These are phyloP conservation scores for Austroboletus niveus DNA, from an alignment of 1,284 basidiomycete genomes.

Conservation along the genomic window DNA sequence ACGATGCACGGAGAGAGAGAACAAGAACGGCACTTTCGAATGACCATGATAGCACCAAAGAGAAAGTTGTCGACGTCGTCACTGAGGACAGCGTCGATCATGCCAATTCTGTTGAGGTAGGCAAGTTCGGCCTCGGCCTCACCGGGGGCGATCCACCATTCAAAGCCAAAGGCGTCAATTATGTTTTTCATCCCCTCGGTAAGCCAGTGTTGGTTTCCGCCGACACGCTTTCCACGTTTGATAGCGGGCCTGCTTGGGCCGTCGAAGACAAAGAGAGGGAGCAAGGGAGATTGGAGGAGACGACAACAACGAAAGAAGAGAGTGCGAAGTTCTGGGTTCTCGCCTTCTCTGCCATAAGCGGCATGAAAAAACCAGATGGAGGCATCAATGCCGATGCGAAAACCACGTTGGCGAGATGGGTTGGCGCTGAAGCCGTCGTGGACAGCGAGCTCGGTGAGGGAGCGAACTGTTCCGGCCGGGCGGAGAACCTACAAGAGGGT, in stretches of 20 bases:
- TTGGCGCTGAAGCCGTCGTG: slow-evolving; percentile 70
- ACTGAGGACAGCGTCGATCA: slow-evolving; percentile 88
- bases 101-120: slow-evolving; percentile 74
- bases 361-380: slow-evolving; percentile 84
- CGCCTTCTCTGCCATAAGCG: slow-evolving; percentile 69
- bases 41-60: slow-evolving; percentile 82
- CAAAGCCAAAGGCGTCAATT: slow-evolving; percentile 86
- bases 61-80: slow-evolving; percentile 94
- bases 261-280: slow-evolving; percentile 94
- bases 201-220: slow-evolving; percentile 60
- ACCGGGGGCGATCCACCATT: slow-evolving; percentile 86
- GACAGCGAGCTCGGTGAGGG: slow-evolving; percentile 67
- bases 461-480: slow-evolving; percentile 59
- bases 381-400: slow-evolving; percentile 74
- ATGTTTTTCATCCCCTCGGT: slow-evolving; percentile 74
- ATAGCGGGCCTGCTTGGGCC: slow-evolving; percentile 80
- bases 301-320: slow-evolving; percentile 74
- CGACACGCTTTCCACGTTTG: slow-evolving; percentile 79
- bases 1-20: not conserved
- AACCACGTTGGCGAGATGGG: slow-evolving; percentile 54
- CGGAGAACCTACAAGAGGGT: slow-evolving; percentile 50
- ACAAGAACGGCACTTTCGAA: slow-evolving; percentile 61
- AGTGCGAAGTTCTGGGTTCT: slow-evolving; percentile 75
- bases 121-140: slow-evolving; percentile 98
- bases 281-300: slow-evolving; percentile 75